These are phyloP conservation scores for Ramaria rubella DNA, from an alignment of 768 basidiomycete species.

Conservation along the genomic window DNA sequence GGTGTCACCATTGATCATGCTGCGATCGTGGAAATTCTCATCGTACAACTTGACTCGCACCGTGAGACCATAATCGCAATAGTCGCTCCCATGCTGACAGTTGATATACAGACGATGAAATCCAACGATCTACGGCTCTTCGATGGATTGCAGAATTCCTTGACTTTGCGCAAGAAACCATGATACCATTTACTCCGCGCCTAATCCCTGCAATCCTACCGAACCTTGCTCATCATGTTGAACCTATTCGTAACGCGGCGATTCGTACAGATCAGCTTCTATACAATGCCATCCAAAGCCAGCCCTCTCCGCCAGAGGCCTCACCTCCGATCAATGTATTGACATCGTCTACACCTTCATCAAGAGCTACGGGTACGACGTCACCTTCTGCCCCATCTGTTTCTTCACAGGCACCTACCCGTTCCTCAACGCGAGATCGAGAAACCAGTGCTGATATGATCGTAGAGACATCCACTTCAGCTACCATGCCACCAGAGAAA, in stretches of 20 bases:
- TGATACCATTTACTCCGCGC: constrained; percentile 90
- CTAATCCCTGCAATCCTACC: constrained; percentile 90
- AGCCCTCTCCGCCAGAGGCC: constrained; percentile 64
- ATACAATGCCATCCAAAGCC: constrained; percentile 74
- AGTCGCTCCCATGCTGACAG: constrained; percentile 1
- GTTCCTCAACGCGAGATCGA: constrained; percentile 5
- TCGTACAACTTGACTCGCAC: constrained; percentile 76
- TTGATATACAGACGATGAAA: constrained; percentile 68
- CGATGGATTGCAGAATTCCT: constrained; percentile 91
- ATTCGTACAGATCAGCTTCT: constrained; percentile 81
- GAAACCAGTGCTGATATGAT: neutral
- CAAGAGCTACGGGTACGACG: constrained; percentile 5
- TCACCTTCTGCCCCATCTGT: constrained; percentile 13
- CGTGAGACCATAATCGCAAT: constrained; percentile 45
- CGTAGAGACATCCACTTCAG: constrained; percentile 14
- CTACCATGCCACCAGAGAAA: constrained; percentile 23
- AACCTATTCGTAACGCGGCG: constrained; percentile 84
- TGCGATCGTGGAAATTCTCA: constrained; percentile 88
- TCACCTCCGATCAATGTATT: neutral
- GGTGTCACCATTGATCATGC: constrained; percentile 88
- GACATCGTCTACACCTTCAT: neutral
- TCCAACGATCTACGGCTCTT: constrained; percentile 91
- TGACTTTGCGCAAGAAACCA: constrained; percentile 79
- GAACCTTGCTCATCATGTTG: constrained; percentile 87
- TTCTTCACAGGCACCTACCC: constrained; percentile 5